Base-by-base conservation (phyloP, 208 protist genomes). In the Porcisia deanei region DNA sequence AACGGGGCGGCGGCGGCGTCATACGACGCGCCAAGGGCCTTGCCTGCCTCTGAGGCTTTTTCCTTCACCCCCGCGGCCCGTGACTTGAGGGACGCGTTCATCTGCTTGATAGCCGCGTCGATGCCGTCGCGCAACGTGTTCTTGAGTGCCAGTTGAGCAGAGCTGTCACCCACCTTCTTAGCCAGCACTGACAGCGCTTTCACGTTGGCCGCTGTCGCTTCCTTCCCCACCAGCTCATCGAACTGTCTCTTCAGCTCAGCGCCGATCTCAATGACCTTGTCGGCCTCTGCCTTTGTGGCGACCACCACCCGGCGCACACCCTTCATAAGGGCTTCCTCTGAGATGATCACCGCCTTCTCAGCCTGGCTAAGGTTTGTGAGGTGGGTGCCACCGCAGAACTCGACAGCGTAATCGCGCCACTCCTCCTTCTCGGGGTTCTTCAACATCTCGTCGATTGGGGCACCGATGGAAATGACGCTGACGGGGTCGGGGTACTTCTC, bases 401-500 rank as follows among this genome's bases (percentile, higher is more conserved):
- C 98, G 41, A 99, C 89, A 3, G 96, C 91, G 83, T 94, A 98
- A 30, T 92, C 79, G n/a, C 83, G 73, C 95, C 90, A 94, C 85
- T 97, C 85, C 49, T 87, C 68, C 68, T 97, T 97, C 52, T 94
- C 87, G 2, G 98, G 97, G 67, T 98, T 85, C 16, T 79, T 82
- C 20, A 99, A 59, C 39, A 99, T 80, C 12, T 93, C 81, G 25
- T 99, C 93, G 53, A 99, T 84, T 22, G 89, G 70, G 0, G 84
- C 74, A 68, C 99, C 99, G 58, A 99, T 88, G 68, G 94, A 97
- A n/a, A 99, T 91, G 47, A 99, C 98, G 77, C 97, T 94, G 37
- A 99, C 99, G 45, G 97, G 98, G 77, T 99, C 98, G 16, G 99
- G 99, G 89, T 99, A 99, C 68, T 98, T 98, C 86, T 99, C 98